A percentile compares a stretch with the other conserved stretches of the same genome.
phyloP scores from a whole-genome alignment of 768 basidiomycete species.

The Panus rudis region DNA sequence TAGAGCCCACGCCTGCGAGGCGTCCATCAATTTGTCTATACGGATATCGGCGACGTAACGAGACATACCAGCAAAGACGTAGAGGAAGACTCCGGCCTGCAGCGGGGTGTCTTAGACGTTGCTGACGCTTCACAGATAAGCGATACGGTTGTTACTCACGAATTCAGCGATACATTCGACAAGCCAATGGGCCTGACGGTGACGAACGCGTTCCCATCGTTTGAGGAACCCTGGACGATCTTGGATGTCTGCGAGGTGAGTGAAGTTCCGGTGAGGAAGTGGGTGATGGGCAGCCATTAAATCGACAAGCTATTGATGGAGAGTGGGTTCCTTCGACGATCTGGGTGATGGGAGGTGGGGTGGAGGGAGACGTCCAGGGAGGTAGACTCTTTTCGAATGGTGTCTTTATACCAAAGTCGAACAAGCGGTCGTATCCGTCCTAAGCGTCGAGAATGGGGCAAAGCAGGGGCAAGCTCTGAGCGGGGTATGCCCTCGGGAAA shows the following conservation, averaged over 20 bases:
- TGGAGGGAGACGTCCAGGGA: too few species aligned
- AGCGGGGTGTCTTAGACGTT: too few species aligned
- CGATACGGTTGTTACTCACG: constrained; percentile 15
- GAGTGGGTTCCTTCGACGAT: too few species aligned
- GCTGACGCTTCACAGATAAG: background rate
- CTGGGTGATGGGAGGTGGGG: too few species aligned
- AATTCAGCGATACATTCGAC: constrained; percentile 26
- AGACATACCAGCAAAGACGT: constrained; percentile 20
- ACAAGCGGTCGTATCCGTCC: too few species aligned
- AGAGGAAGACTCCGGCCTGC: constrained; percentile 25
- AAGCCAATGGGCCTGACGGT: constrained; percentile 24
- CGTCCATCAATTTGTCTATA: background rate
- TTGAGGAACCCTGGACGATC: constrained; percentile 13
- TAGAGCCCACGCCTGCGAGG: constrained; percentile 27
- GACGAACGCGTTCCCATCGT: constrained; percentile 21
- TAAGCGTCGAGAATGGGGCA: too few species aligned
- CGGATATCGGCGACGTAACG: background rate
- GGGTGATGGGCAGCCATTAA: constrained; percentile 5
- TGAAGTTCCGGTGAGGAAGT: constrained; percentile 13
- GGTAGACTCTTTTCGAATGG: too few species aligned
- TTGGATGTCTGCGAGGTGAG: constrained; percentile 19
- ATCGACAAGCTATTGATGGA: too few species aligned
- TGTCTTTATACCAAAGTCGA: too few species aligned
- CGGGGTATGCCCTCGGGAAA: too few species aligned
- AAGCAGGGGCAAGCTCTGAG: too few species aligned